Evolutionary conservation across 2,329 filamentous ascomycete genomes (phyloP), one percentile per base, ranked within the genome.

Genomic region (Coniosporium tulheliwenetii): DNA sequence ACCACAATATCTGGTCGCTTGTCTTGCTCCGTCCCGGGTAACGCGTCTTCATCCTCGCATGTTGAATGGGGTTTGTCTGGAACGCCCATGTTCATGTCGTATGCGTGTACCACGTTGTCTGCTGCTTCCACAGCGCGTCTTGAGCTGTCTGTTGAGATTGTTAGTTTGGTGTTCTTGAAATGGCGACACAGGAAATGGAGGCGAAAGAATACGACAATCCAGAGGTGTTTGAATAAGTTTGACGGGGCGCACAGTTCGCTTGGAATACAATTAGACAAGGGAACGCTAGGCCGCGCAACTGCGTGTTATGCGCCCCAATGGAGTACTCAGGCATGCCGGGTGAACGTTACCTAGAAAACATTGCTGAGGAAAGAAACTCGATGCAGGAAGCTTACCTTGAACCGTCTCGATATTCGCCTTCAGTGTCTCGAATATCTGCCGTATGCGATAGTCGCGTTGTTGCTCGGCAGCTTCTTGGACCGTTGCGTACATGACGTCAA

Each of bases 401-500:
- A 81, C 75, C 39, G 75, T 70, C 56, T 84, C 79, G 46, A 84
- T 83, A 48, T 79, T 80, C 44, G 74, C 71, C 53, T 75, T 79
- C 40, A 84, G 62, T 16, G 69, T 67, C 43, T 74, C 66, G 46
- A 83, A 77, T 36, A 81, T 64, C 43, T 64, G 59, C 29, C 69
- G 66, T 4, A 73, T 59, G 39, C 62, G 63, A 5, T 67, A 52
- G 44, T 73, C 68, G 8, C 60, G 57, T 44, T 73, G 67, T 32
- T 63, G 66, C 45, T 73, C 69, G 7, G 77, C 69, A n/a, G 75
- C 75, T 52, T 83, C 79, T 43, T 79, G 68, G 2, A 83, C 75
- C 2, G 77, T 81, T 2, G 78, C 75, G 58, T 82, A 77, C 77
- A 84, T 83, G 44, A 84, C 76, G 58, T 84, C 79, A 36, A 84